Base-by-base conservation (phyloP, 2,329 filamentous ascomycete genomes). In the Thielaviopsis musarum region DNA sequence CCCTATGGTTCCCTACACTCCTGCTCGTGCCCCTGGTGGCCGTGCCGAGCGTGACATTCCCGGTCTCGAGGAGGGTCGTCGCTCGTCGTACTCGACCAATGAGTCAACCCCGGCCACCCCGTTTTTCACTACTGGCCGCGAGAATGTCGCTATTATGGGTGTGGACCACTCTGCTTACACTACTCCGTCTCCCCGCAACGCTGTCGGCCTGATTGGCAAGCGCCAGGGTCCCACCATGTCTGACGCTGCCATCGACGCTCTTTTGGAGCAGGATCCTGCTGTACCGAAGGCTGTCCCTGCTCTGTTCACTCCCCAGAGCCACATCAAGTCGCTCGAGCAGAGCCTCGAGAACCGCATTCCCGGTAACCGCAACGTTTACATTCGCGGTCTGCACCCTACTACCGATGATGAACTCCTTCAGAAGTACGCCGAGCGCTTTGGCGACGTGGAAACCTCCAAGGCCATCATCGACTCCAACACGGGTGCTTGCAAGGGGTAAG, bases 311-410 rank as follows among this genome's bases (percentile, higher is more conserved):
- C 88, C 89, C 28, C 85, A 84, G 24, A 91, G 91, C 60, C 87
- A 87, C 66, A 82, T 88, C 74, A 88, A 95, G 77, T 91, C 87
- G 51, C 81, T 97, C 28, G 91, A 95, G 64, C 91, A 95, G 71
- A 95, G 91, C 68, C 77, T 98, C 55, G 88, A 95, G 73, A 97
- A 97, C 67, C 87, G 90, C 61, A 93, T 84, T 61, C 75, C 87
- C 54, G 91, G 91, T 52, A 95, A 97, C 69, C 93, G 90, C 64
- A 98, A 98, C 67, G 91, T 98, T 64, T 98, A 98, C 75, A 96
- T 98, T 64, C 88, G 93, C 62, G 94, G 94, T 19, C 84, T 98
- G 63, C 87, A 95, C 64, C 91, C 93, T 0, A 91, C 94, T 66
- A 98, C 91, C 0, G 93, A 94, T 55, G 93, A 98, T 67, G 87